Percentiles rank a stretch among this genome's conserved stretches.
Evolutionary conservation across 148 eudicot species (phyloP).

Genomic region (Polygonum aviculare): DNA sequence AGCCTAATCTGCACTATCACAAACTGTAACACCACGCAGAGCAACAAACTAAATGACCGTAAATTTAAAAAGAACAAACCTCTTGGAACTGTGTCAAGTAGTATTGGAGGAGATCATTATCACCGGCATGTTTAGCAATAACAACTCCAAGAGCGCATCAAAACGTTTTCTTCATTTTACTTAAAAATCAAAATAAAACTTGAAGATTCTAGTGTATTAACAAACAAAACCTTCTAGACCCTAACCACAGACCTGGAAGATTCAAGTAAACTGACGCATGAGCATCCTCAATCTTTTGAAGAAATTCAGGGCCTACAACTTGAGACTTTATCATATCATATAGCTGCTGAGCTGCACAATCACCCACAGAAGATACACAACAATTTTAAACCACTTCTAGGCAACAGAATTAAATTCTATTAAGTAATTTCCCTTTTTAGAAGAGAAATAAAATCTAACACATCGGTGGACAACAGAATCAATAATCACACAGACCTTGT

Average conservation of each 20-base stretch:
- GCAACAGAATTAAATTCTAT: no score
- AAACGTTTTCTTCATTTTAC: no score
- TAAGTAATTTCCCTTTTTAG: no score
- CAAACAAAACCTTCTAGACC: neutral
- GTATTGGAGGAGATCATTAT: constrained; percentile 28
- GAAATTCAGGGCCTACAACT: constrained; percentile 16
- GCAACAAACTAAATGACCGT: constrained; percentile 21
- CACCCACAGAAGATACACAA: neutral
- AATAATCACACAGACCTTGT: no score
- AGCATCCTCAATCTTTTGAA: constrained; percentile 15
- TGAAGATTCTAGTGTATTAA: no score
- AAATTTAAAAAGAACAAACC: constrained; percentile 18
- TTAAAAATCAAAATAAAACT: no score
- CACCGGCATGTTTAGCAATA: constrained; percentile 39
- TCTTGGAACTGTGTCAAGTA: constrained; percentile 42
- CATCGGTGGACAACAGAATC: no score
- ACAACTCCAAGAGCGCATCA: constrained; percentile 71
- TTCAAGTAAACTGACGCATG: constrained; percentile 10
- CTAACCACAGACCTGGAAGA: neutral
- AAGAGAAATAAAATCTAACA: no score
- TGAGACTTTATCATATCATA: constrained; percentile 13
- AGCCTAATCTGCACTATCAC: neutral
- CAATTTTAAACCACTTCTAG: no score
- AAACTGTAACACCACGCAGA: constrained; percentile 3
- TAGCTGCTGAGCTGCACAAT: constrained; percentile 9